Base-by-base conservation (phyloP, 2,329 filamentous ascomycete species). In the Colletotrichum liaoningense region DNA sequence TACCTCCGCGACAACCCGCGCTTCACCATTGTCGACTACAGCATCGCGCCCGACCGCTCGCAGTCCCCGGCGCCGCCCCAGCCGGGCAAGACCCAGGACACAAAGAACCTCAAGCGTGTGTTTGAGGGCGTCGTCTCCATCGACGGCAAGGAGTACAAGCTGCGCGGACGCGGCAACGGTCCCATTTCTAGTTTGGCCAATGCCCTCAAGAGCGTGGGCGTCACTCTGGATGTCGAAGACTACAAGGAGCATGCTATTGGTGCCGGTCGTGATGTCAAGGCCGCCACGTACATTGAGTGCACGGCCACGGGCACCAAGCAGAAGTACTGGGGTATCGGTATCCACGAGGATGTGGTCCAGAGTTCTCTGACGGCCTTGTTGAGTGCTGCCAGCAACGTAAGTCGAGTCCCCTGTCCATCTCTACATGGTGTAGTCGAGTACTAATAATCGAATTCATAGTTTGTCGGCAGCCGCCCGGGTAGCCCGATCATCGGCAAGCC, bases 171-270 rank as follows among this genome's bases (percentile, higher is more conserved):
- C 11, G 96, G 96, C 42, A 97, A 95, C 80, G 96, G 96, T 79
- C 95, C 96, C 42, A 94, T 98, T 78, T 98, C 95, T 4, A 94
- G 93, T 75, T 85, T 98, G 79, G 94, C 94, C 2, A 92, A 95
- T 78, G 96, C 95, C 19, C 88, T 99, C 56, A 90, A 91, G 77
- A 88, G 88, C 19, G 85, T 98, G 42, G 94, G 94, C 72, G 93
- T 98, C 75, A 93, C 97, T 79, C 87, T 98, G 28, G 96, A 98
- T 80, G 95, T 98, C 64, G 90, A 92, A 58, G 95, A 98, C 82
- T 98, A 98, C 87, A 98, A 97, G 87, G 97, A 98, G 83, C 96
- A 98, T 84, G 93, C 95, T 33, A 95, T 98, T 77, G 95, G 95
- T 76, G 87, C 88, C 64, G 94, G 94, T 74, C 90, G 91, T 70